Percentiles rank a stretch among this genome's conserved stretches.
Conservation (phyloP, 805 yeast genomes). For the Clavispora fructus region DNA sequence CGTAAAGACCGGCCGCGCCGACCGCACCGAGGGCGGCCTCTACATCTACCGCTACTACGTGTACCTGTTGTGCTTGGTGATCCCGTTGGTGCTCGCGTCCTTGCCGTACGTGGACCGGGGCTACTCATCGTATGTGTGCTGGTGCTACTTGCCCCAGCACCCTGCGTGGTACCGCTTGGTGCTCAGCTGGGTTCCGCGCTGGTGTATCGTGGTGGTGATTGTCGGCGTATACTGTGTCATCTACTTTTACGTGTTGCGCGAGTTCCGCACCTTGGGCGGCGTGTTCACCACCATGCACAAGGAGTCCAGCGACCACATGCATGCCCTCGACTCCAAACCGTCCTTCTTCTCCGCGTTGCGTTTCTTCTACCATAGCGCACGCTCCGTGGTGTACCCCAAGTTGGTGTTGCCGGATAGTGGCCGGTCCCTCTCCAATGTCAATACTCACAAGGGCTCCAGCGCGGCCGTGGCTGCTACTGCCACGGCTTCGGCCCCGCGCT, state of each 20-base stretch:
- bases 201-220: constrained; percentile 57
- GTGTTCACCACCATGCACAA: constrained; percentile 31
- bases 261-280: constrained; percentile 53
- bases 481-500: background rate
- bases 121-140: constrained; percentile 58
- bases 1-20: constrained; percentile 36
- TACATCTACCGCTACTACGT: constrained; percentile 53
- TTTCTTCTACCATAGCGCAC: constrained; percentile 22
- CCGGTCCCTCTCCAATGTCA: constrained; percentile 1
- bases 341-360: constrained; percentile 29
- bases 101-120: constrained; percentile 62
- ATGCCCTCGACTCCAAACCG: constrained; percentile 26
- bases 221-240: constrained; percentile 62
- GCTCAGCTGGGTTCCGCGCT: constrained; percentile 80
- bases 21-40: constrained; percentile 65
- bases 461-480: too few species aligned
- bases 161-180: constrained; percentile 73
- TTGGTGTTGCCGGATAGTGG: constrained; percentile 23
- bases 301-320: constrained; percentile 3
- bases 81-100: constrained; percentile 66
- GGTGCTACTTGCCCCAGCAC: constrained; percentile 72
- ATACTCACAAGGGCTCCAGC: background rate
- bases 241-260: constrained; percentile 64
- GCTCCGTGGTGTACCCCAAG: constrained; percentile 22
- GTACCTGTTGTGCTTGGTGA: constrained; percentile 50